Evolutionary conservation across 305 asterid species (phyloP), one percentile per base, ranked within the genome.

Genomic region (Fraxinus albicans): DNA sequence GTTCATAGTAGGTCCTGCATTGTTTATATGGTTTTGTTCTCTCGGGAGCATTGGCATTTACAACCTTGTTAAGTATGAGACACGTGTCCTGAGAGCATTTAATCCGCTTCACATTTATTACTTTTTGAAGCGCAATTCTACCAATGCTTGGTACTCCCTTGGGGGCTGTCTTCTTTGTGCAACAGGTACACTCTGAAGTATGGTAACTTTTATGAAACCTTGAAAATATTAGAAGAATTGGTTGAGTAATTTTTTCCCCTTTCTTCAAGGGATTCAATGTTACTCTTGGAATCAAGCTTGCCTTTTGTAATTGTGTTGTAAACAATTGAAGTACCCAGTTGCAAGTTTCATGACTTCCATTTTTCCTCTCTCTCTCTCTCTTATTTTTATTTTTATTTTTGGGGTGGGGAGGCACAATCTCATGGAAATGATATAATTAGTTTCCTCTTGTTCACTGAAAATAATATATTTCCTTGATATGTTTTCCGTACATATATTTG

Each of bases 121-220:
- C 86, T 95, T 81, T 91, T 97, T 97, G 95, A 88, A 89, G 81
- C 94, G 92, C 83, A 91, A 97, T 88, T 87, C 99, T 80, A 87
- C 92, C 79, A 95, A 95, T 88, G 99, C 97, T 78, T 97, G 98
- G 99, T 93, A 91, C 82, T 90, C 99, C 86, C 92, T 97, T 21
- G 99, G 99, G 83, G 99, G 99, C 79, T 97, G 99, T 89, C 90
- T 97, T 85, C 94, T 97, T 77, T 97, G 99, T 86, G 97, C 93
- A 79, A 97, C 99, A 91, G 99, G 99, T 97, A 91, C 65, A 70
- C 73, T 80, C 47, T 85, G 81, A 88, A 67, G 81, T 77, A 40
- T 17, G 13, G 35, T 12, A 76, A 47, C 58, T 21, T 42, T 42
- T 60, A 21, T 21, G 21, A 8, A 60, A 77, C 60, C 75, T 88